phyloP scores from a whole-genome alignment of 441 rosid genomes.

The Pelargonium myrrhifolium region DNA sequence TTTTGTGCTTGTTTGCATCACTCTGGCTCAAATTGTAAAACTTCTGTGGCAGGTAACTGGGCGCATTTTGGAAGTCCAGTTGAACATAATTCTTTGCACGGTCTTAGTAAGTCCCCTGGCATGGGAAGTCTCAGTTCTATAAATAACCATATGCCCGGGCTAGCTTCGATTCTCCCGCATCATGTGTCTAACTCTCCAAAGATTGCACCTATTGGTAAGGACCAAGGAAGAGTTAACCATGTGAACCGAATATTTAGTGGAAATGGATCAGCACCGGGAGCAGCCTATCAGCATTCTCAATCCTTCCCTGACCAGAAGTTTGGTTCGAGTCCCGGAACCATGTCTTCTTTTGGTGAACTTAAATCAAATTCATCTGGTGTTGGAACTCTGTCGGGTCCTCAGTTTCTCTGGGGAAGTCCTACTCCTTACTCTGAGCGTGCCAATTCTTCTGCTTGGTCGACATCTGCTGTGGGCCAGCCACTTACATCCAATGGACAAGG shows the following conservation, averaged over 20 bases:
- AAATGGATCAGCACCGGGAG: slow-evolving; percentile 35
- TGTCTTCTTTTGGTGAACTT: slow-evolving; percentile 45
- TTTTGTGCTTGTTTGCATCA: slow-evolving; percentile 3
- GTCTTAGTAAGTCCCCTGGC: slow-evolving; percentile 48
- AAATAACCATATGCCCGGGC: slow-evolving; percentile 48
- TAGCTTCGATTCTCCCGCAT: slow-evolving; percentile 68
- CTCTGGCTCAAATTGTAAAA: slow-evolving; percentile 14
- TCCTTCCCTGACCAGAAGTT: slow-evolving; percentile 49
- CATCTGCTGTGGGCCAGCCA: slow-evolving; percentile 50
- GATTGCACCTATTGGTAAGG: slow-evolving; percentile 64
- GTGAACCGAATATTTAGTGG: slow-evolving; percentile 38
- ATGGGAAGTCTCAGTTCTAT: slow-evolving; percentile 44
- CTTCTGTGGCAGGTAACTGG: slow-evolving; percentile 59
- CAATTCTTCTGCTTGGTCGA: slow-evolving; percentile 53
- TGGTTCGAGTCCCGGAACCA: slow-evolving; percentile 44
- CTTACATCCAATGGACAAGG: slow-evolving; percentile 45
- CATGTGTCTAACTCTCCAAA: slow-evolving; percentile 47
- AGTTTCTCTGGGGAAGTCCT: slow-evolving; percentile 83
- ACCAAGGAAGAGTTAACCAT: slow-evolving; percentile 44
- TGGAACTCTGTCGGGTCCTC: slow-evolving; percentile 71
- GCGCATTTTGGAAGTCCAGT: slow-evolving; percentile 57
- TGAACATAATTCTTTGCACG: slow-evolving; percentile 48
- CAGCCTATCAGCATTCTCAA: slow-evolving; percentile 41
- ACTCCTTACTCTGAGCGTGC: slow-evolving; percentile 43
- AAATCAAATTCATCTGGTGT: slow-evolving; percentile 43